Base-by-base conservation (phyloP, 192 early-diverging fungal species). In the Geosiphon pyriformis region DNA sequence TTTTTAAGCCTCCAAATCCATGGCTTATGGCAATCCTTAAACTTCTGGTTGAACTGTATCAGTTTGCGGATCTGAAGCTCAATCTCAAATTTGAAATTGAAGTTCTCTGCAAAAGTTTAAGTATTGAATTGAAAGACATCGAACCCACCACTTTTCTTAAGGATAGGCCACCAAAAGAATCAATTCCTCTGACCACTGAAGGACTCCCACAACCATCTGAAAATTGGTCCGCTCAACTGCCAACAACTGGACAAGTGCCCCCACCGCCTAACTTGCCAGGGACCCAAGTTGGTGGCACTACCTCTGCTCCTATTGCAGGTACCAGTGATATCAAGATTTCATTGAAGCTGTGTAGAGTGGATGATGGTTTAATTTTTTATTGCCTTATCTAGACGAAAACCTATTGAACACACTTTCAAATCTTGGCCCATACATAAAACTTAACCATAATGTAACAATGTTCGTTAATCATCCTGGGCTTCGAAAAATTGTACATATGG, bases 41-140 rank as follows among this genome's bases (percentile, higher is more conserved):
- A 53, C 81, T 98, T 17, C 75, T 99, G 42, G 88, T 90, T 2
- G 96, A 99, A 74, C 79, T 99, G 10, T 98, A 96, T 77, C 87
- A 90, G 50, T 92, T 84, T 72, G 95, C 93, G 0, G 92, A 96
- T 65, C 76, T 99, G 32, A 98, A 95, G 76, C 81, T 98, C 37
- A 96, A 94, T 59, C 85, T 96, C 35, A 96, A 94, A 59, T 99
- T 99, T 78, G 95, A 98, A 71, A 92, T 99, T 53, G 96, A 99
- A 76, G 94, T 99, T 4, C 80, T 99, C 34, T 98, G 94, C 80
- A 98, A 98, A 74, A 88, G 90, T 42, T 78, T 93, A 29, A 76
- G 83, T 48, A 76, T 98, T 30, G 92, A 93, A 46, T 78, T 96
- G 26, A 94, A 92, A 78, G 84, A 84, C 55, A 89, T 90, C 55